These are phyloP conservation scores for Endotrypanum monterogeii DNA, from an alignment of 208 protist genomes.

Conservation along the genomic window DNA sequence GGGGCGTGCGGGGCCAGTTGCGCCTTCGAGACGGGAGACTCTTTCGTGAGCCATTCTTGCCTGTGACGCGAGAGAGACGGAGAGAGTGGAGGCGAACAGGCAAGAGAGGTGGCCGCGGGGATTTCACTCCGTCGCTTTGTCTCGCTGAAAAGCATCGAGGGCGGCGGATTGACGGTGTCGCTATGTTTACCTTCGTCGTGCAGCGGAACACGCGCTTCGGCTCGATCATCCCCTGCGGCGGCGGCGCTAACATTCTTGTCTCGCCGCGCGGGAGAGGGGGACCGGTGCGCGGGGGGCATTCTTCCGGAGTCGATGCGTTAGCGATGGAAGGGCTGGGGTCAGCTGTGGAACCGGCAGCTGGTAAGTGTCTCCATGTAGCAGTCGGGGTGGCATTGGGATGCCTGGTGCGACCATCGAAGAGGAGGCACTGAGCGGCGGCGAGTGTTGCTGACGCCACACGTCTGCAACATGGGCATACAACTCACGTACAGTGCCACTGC, in stretches of 20 bases:
- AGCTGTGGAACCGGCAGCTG: not conserved
- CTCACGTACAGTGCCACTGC: not conserved
- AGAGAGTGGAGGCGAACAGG: not conserved
- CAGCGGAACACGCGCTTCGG: not conserved
- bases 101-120: not conserved
- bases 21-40: not conserved
- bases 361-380: not conserved
- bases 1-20: not conserved
- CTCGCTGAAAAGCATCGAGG: not conserved
- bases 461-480: not conserved
- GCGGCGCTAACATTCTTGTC: not conserved
- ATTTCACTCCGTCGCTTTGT: not conserved
- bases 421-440: not conserved
- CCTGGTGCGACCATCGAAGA: not conserved
- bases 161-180: not conserved
- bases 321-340: not conserved
- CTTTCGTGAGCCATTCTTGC: not conserved
- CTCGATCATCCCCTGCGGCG: not conserved
- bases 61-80: not conserved
- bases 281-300: not conserved
- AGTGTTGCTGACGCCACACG: not conserved
- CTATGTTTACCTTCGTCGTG: not conserved
- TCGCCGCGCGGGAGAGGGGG: not conserved
- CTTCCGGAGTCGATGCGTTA: conserved; percentile 5
- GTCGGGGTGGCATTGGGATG: not conserved